These are phyloP conservation scores for Mikania micrantha DNA, from an alignment of 129 eudicot genomes.

Conservation along the genomic window DNA sequence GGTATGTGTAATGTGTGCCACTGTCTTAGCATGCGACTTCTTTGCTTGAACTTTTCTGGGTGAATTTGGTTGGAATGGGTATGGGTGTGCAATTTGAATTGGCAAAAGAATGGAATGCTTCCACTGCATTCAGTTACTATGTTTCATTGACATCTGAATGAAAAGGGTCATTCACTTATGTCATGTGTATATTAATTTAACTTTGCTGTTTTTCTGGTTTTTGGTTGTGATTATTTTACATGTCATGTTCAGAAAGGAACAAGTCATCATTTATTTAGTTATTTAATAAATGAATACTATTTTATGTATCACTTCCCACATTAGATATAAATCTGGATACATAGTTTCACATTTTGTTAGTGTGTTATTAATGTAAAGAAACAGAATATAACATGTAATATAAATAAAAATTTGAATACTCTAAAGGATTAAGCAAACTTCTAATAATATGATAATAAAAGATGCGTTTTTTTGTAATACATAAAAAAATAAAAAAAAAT, in stretches of 20 bases:
- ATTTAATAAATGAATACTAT: neutral
- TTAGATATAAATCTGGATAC: neutral
- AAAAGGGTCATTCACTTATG: neutral
- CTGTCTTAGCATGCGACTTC: neutral
- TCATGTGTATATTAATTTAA: neutral
- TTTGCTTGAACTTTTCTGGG: neutral
- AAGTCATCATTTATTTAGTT: neutral
- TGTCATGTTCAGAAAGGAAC: neutral
- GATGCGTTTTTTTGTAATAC: neutral
- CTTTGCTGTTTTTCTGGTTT: neutral
- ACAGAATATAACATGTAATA: neutral
- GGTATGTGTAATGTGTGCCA: constrained; percentile 30
- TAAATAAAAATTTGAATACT: neutral
- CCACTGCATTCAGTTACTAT: neutral
- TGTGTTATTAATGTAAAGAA: neutral
- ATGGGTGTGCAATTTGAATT: neutral
- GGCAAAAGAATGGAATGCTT: neutral
- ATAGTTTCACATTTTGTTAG: neutral
- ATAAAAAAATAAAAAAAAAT: neutral
- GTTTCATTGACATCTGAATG: neutral
- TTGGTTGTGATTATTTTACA: neutral
- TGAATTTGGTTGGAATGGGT: neutral
- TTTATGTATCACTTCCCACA: neutral
- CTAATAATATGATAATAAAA: neutral
- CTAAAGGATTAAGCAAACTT: neutral